Conservation (phyloP, 345 rosid genomes). For the Acer saccharum region DNA sequence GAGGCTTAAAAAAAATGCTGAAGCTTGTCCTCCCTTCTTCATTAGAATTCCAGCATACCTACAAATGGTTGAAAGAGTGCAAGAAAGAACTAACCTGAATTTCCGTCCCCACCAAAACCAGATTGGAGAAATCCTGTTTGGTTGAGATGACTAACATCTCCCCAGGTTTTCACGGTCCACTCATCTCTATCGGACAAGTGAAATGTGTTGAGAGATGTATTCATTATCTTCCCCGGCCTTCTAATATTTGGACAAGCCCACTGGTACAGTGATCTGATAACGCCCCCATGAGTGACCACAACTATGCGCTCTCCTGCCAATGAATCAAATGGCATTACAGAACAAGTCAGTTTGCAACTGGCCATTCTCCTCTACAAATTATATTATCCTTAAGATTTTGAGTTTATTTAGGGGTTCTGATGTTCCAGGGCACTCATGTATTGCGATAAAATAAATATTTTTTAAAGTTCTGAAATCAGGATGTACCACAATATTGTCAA, state of each 20-base stretch:
- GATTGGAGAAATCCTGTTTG: conserved; percentile 46
- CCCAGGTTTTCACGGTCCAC: conserved; percentile 60
- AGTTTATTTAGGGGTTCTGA: background rate
- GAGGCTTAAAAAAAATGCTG: background rate
- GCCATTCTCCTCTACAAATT: background rate
- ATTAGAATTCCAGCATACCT: background rate
- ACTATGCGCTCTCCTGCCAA: conserved; percentile 63
- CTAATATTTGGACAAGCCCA: conserved; percentile 62
- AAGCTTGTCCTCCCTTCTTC: background rate
- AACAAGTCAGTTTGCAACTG: background rate
- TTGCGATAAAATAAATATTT: background rate
- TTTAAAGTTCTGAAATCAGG: background rate
- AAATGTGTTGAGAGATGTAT: conserved; percentile 67
- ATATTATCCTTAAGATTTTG: too few relatives aligned
- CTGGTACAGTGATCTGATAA: conserved; percentile 60
- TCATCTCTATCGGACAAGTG: conserved; percentile 47
- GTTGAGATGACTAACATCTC: conserved; percentile 63
- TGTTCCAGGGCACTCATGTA: background rate
- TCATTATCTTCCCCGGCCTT: conserved; percentile 52
- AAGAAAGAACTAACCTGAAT: conserved; percentile 50
- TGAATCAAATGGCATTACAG: background rate
- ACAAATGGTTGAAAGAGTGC: conserved; percentile 9
- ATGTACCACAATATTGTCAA: background rate
- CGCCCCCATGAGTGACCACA: conserved; percentile 81
- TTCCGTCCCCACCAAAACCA: conserved; percentile 78